Base-by-base conservation (phyloP, 495 filamentous ascomycete genomes). In the Lasiosphaeriaceae sp. region DNA sequence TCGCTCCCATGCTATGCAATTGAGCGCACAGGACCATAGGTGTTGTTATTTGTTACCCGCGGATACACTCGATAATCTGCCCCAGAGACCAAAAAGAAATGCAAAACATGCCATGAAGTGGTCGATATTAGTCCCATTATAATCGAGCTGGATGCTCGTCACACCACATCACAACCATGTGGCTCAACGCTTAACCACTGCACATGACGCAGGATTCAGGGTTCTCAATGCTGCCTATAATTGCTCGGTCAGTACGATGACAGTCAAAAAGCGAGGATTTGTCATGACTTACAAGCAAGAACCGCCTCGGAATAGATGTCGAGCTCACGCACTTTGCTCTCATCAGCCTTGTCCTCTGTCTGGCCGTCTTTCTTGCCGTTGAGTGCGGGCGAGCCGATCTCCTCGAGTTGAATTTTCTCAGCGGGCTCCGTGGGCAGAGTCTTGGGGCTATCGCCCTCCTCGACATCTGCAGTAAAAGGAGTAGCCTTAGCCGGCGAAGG, bases 251-350 rank as follows among this genome's bases (percentile, higher is more conserved):
- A 74, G 71, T 51, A 47, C 21, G 14, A 7, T 8, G 9, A 5
- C 50, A 39, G 11, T 5, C 35, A 50, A 29, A 2, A 2, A n/a
- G n/a, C 31, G 8, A 12, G 37, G 21, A 2, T 11, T 23, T 45
- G 14, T n/a, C 11, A n/a, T 22, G 11, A 71, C 80, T 79, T 89
- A 86, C 94, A 98, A 69, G 85, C 81, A 71, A 98, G 77, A 23
- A 90, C 92, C 54, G 89, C 87, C 63, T 96, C 88, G 3, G 91
- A 90, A 73, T 94, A 98, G 63, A 98, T 98, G 71, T 97, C 91
- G 22, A 79, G 80, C 68, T 97, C 90, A 6, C 89, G 80, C 55
- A 83, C 83, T 54, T 82, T 76, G 69, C 82, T 90, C 58, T 83
- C 78, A 0, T 82, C 80, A 47, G 86, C 79, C 20, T 78, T 78